Percentiles rank a stretch among this genome's conserved stretches.
Conservation (phyloP, 2,329 filamentous ascomycete species). For the Plectosphaerella sp. region DNA sequence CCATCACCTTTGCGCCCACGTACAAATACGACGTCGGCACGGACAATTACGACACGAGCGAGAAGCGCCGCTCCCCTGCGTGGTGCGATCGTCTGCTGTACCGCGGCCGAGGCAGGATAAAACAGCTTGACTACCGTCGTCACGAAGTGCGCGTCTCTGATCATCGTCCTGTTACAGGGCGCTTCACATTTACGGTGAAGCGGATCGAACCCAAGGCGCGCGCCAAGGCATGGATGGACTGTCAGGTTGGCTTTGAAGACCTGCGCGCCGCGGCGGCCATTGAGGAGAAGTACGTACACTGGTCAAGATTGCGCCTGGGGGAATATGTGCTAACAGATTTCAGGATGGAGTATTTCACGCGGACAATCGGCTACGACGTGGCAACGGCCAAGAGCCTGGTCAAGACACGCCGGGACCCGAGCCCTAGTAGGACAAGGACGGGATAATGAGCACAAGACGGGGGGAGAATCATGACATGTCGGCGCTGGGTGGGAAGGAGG, state of each 20-base stretch:
- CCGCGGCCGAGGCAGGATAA: slow-evolving; percentile 73
- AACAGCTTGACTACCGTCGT: slow-evolving; percentile 81
- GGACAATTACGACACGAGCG: slow-evolving; percentile 88
- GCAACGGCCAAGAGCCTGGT: slow-evolving; percentile 10
- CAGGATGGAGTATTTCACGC: slow-evolving; percentile 11
- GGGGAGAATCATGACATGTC: too few species aligned
- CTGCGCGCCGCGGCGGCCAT: slow-evolving; percentile 64
- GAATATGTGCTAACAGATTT: not conserved
- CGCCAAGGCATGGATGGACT: slow-evolving; percentile 64
- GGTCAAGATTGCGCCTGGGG: not conserved
- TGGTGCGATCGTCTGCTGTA: slow-evolving; percentile 97
- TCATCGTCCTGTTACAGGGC: slow-evolving; percentile 85
- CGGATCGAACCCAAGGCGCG: slow-evolving; percentile 67
- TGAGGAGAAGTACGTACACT: slow-evolving; percentile 68
- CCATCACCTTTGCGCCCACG: slow-evolving; percentile 88
- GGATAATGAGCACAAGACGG: not conserved
- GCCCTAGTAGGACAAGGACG: slow-evolving; percentile 3
- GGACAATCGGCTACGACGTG: slow-evolving; percentile 12
- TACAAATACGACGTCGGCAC: slow-evolving; percentile 99
- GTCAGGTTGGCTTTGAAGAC: slow-evolving; percentile 69
- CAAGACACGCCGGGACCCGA: slow-evolving; percentile 6
- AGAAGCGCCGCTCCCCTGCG: slow-evolving; percentile 89
- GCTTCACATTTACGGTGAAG: slow-evolving; percentile 81
- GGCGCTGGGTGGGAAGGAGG: not conserved
- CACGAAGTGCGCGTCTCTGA: slow-evolving; percentile 91